phyloP scores from a whole-genome alignment of 768 basidiomycete species.

The Kwoniella mangroviensis region DNA sequence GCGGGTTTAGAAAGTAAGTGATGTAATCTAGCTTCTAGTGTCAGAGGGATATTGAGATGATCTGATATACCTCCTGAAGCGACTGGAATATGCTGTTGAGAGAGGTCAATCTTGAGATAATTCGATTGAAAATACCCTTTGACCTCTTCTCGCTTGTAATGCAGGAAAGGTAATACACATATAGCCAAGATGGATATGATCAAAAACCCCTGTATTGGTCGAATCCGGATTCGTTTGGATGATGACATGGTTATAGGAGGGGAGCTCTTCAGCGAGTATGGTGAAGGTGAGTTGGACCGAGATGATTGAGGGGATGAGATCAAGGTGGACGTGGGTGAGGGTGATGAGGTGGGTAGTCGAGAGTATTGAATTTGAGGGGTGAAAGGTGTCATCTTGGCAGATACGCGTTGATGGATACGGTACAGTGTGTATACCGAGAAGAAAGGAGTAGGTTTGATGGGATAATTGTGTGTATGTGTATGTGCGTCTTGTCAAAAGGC shows the following conservation, averaged over 20 bases:
- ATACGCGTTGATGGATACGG: not conserved
- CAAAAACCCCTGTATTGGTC: slow-evolving; percentile 27
- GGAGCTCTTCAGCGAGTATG: slow-evolving; percentile 13
- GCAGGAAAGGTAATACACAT: slow-evolving; percentile 19
- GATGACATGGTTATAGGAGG: slow-evolving; percentile 9
- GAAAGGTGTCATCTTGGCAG: slow-evolving; percentile 21
- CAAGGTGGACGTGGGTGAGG: not conserved
- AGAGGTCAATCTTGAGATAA: slow-evolving; percentile 14
- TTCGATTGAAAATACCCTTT: slow-evolving; percentile 14
- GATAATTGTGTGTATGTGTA: not conserved
- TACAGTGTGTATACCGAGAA: not conserved
- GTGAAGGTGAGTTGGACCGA: slow-evolving; percentile 4
- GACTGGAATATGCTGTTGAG: slow-evolving; percentile 24
- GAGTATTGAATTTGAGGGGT: slow-evolving; percentile 12
- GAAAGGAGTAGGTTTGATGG: slow-evolving; percentile 1
- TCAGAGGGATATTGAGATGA: slow-evolving; percentile 35
- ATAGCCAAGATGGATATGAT: slow-evolving; percentile 26
- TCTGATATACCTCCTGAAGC: slow-evolving; percentile 33
- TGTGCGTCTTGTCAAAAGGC: not conserved
- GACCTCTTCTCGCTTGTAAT: slow-evolving; percentile 21
- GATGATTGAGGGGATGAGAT: slow-evolving; percentile 3
- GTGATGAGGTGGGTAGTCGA: slow-evolving; percentile 14
- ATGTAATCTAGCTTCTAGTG: slow-evolving; percentile 39
- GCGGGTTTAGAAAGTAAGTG: slow-evolving; percentile 44
- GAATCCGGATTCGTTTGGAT: slow-evolving; percentile 14